phyloP scores from a whole-genome alignment of 345 rosid species.

The Acer campestre region DNA sequence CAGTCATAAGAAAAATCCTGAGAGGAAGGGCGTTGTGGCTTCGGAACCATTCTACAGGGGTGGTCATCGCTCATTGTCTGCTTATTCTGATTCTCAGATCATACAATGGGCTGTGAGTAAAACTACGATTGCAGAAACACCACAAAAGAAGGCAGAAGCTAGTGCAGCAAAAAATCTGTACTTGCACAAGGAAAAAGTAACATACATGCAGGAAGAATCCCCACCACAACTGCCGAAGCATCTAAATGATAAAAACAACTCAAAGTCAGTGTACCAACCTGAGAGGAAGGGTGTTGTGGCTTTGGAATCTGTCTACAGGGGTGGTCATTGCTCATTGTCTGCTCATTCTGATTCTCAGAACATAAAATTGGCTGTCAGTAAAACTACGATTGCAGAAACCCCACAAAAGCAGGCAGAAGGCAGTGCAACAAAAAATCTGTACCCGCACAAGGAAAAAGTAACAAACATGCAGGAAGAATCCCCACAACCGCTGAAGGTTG shows the following conservation, averaged over 20 bases:
- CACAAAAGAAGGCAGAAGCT: neutral
- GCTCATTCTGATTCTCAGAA: neutral
- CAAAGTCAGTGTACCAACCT: too few species aligned
- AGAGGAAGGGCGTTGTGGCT: too few species aligned
- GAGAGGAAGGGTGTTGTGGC: too few species aligned
- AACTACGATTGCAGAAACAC: conserved; percentile 12
- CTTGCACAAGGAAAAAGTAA: neutral
- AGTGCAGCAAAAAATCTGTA: neutral
- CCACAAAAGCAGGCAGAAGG: too few species aligned
- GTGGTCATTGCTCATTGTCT: neutral
- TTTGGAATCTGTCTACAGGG: too few species aligned
- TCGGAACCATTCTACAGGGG: too few species aligned
- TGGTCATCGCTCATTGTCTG: neutral
- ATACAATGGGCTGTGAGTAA: neutral
- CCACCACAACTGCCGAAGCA: neutral
- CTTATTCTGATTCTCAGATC: neutral
- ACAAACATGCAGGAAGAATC: neutral
- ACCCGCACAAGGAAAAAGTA: too few species aligned
- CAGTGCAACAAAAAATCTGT: too few species aligned
- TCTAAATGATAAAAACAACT: too few species aligned
- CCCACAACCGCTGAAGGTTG: conserved; percentile 9
- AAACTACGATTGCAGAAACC: too few species aligned
- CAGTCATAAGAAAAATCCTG: too few species aligned
- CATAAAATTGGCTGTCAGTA: too few species aligned
- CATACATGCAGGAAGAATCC: neutral